Conservation (phyloP, 2,329 filamentous ascomycete species). For the Beauveria medogensis region DNA sequence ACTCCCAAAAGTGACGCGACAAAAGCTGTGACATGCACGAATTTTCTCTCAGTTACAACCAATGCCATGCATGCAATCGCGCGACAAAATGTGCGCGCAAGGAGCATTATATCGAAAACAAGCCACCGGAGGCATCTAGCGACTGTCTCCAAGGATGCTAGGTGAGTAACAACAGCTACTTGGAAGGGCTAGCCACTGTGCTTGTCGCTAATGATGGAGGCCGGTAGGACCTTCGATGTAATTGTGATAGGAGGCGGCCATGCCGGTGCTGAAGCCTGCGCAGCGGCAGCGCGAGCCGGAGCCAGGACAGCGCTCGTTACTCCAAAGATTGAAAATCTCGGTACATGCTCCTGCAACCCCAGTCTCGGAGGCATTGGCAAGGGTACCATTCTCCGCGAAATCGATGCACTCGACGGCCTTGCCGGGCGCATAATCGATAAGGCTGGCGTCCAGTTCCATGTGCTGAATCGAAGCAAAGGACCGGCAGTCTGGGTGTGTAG, state of each 20-base stretch:
- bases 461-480: conserved; percentile 82
- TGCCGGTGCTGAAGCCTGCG: conserved; percentile 87
- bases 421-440: conserved; percentile 86
- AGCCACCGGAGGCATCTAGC: conserved; percentile 20
- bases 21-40: too few relatives aligned
- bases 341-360: conserved; percentile 93
- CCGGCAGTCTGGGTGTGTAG: conserved; percentile 74
- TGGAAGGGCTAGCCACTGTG: background rate
- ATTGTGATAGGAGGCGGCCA: conserved; percentile 94
- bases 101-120: conserved; percentile 15
- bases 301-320: conserved; percentile 86
- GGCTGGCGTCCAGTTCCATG: conserved; percentile 86
- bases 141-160: conserved; percentile 23
- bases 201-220: conserved; percentile 12
- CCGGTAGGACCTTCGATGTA: conserved; percentile 68
- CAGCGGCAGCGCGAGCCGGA: conserved; percentile 80
- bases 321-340: conserved; percentile 78
- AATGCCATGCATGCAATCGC: conserved; percentile 22
- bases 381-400: conserved; percentile 88
- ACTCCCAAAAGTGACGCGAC: too few relatives aligned
- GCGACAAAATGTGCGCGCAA: conserved; percentile 17
- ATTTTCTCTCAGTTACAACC: background rate
- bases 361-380: conserved; percentile 98
- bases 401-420: conserved; percentile 89
- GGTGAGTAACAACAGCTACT: conserved; percentile 15